Evolutionary conservation across 441 rosid species (phyloP), one percentile per base, ranked within the genome.

Genomic region (Adansonia rubrostipa): DNA sequence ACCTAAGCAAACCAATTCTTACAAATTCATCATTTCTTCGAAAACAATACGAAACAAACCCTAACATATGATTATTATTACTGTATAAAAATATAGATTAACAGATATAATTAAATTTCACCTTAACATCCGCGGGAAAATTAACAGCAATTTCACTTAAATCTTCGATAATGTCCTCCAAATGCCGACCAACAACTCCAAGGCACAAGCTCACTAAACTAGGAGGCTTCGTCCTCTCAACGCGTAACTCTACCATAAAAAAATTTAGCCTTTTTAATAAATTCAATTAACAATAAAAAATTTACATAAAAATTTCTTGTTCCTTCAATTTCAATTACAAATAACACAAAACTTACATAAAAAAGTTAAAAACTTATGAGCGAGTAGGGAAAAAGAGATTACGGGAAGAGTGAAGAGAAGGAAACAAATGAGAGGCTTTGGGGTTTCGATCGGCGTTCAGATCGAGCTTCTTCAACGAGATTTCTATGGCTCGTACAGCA

Each of bases 91-190:
- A 24, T 11, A 72, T 33, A 2, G 13, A 44, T 57, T 11, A 54
- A 40, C 65, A 66, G 22, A 54, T 13, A 44, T 11, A 40, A 40
- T 4, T n/a, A 40, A 19, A 33, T 58, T 48, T 40, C 22, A 93
- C 99, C 98, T 92, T 96, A 78, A 93, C 84, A 80, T 89, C 87
- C 0, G 89, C 79, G 5, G 99, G 99, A 71, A 96, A 85, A 67
- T 83, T 75, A 47, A 71, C 17, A 15, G 93, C 85, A 83, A 96
- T 90, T 54, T 89, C 94, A 71, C 77, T 80, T 85, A 96, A 83
- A 65, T 93, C 91, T 10, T 79, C 84, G 45, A 86, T 76, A 28
- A 96, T 83, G 45, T 92, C 98, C 81, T 96, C 97, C 80, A 96
- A 86, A 88, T 96, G 85, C 81, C 64, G 84, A 15, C 99, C 98